phyloP scores from a whole-genome alignment of 106 monocot species.

The Phalaenopsis aphrodite region DNA sequence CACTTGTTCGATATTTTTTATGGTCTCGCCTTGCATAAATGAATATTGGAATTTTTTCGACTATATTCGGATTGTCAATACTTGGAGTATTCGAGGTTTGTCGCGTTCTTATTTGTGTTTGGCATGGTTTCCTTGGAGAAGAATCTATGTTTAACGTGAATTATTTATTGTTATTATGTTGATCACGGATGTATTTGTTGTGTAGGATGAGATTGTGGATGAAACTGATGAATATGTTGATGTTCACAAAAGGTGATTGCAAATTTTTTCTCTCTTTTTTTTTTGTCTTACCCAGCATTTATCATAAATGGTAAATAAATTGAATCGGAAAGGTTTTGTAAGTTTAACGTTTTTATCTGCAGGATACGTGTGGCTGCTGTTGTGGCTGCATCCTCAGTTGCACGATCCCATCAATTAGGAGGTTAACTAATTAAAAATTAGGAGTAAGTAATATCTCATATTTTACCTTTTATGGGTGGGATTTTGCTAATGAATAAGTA shows the following conservation, averaged over 20 bases:
- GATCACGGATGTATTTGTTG: no score
- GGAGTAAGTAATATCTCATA: slow-evolving; percentile 31
- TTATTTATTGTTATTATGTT: no score
- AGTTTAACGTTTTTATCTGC: slow-evolving; percentile 11
- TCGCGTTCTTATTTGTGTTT: background rate
- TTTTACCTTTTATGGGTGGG: background rate
- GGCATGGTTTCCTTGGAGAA: no score
- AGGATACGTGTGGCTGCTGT: slow-evolving; percentile 98
- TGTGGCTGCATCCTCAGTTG: slow-evolving; percentile 94
- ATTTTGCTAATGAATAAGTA: background rate
- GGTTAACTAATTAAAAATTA: slow-evolving; percentile 62
- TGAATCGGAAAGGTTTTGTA: slow-evolving; percentile 4
- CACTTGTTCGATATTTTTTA: background rate
- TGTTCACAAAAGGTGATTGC: no score
- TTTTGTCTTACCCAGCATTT: no score
- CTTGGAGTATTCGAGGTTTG: background rate
- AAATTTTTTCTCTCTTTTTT: no score
- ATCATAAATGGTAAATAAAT: no score
- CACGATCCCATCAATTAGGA: slow-evolving; percentile 81
- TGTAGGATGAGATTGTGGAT: no score
- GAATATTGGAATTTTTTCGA: background rate
- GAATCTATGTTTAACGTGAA: no score
- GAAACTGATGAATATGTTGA: no score
- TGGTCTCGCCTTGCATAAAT: background rate
- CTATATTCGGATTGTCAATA: background rate